phyloP scores from a whole-genome alignment of 1,284 basidiomycete genomes.

The Ganoderma leucocontextum region DNA sequence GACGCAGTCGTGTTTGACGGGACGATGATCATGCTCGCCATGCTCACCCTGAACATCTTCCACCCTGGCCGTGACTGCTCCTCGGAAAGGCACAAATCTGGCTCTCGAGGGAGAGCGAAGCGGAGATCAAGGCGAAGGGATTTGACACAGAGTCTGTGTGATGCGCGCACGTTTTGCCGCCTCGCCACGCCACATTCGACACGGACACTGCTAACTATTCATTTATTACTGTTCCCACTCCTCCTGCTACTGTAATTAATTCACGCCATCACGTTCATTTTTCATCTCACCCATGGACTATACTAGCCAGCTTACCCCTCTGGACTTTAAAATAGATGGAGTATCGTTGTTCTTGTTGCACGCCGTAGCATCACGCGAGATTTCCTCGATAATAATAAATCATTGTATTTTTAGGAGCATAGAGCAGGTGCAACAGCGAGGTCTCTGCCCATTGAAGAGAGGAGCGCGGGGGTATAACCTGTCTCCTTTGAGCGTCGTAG shows the following conservation, averaged over 20 bases:
- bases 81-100: conserved; percentile 17
- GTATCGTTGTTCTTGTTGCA: background rate
- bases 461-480: conserved; percentile 33
- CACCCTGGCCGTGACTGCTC: conserved; percentile 54
- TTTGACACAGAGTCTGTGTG: background rate
- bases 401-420: conserved; percentile 9
- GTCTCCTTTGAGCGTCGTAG: conserved; percentile 32
- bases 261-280: background rate
- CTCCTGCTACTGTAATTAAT: background rate
- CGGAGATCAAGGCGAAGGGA: no score
- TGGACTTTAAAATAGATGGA: background rate
- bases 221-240: no score
- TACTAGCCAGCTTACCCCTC: background rate
- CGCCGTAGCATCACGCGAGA: background rate
- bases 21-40: conserved; percentile 61
- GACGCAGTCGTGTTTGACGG: conserved; percentile 62
- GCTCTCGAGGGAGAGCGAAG: conserved; percentile 4
- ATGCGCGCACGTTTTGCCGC: background rate
- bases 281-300: background rate
- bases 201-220: background rate
- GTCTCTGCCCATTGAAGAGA: conserved; percentile 30
- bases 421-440: conserved; percentile 14
- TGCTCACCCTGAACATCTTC: conserved; percentile 58
- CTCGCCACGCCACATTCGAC: background rate
- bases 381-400: background rate